Evolutionary conservation across 1,139 yeast species (phyloP).

Genomic region (Blastobotrys capitulatus): DNA sequence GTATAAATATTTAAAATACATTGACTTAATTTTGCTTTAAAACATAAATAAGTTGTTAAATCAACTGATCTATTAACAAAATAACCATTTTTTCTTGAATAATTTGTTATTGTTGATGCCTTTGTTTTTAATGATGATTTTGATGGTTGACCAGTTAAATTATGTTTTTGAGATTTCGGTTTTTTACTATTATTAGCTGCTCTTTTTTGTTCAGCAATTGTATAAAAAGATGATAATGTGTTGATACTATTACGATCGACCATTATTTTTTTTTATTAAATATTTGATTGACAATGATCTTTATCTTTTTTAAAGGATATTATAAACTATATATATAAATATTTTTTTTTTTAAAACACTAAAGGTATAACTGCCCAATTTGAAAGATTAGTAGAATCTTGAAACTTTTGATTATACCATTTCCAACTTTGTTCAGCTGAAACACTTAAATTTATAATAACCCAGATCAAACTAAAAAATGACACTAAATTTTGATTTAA

Average conservation of each 20-base stretch:
- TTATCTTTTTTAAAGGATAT: too few relatives aligned
- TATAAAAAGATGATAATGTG: constrained; percentile 23
- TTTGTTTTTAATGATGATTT: not conserved
- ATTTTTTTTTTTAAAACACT: constrained; percentile 14
- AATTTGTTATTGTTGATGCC: not conserved
- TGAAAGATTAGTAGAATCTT: constrained; percentile 25
- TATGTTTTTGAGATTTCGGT: not conserved
- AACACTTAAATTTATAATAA: constrained; percentile 50
- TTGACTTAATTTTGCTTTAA: constrained; percentile 19
- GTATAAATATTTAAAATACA: constrained; percentile 18
- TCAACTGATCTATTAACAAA: constrained; percentile 14
- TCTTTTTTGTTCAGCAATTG: constrained; percentile 17
- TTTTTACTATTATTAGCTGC: not conserved
- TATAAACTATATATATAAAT: not conserved
- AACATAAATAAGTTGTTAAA: constrained; percentile 22
- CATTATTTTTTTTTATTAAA: not conserved
- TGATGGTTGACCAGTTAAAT: not conserved
- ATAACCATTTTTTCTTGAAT: not conserved
- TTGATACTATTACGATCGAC: not conserved
- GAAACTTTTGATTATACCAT: constrained; percentile 39
- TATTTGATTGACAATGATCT: too few relatives aligned
- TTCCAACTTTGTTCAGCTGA: constrained; percentile 52
- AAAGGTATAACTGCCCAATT: constrained; percentile 27
- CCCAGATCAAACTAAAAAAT: constrained; percentile 46
- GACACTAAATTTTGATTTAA: constrained; percentile 24